Evolutionary conservation across 257 asterid species (phyloP).

Genomic region (Primulina tabacum): DNA sequence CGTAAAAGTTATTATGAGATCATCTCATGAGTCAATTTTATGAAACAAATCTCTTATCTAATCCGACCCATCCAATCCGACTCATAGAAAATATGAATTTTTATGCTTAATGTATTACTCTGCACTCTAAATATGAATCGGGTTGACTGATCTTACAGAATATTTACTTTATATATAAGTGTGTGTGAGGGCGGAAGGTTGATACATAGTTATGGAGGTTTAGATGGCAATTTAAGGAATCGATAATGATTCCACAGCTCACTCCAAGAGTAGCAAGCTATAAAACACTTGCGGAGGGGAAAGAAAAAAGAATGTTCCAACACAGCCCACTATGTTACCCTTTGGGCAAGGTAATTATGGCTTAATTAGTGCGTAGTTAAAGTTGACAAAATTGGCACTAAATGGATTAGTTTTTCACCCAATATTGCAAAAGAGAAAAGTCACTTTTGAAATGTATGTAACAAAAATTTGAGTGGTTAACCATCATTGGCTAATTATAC

Average conservation of each 20-base stretch:
- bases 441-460: constrained; percentile 20
- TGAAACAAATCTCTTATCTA: too few relatives aligned
- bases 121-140: too few relatives aligned
- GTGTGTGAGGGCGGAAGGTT: background rate
- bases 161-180: too few relatives aligned
- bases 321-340: constrained; percentile 28
- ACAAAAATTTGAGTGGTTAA: constrained; percentile 5
- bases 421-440: constrained; percentile 29
- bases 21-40: too few relatives aligned
- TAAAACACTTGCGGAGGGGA: constrained; percentile 19
- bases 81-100: too few relatives aligned
- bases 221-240: constrained; percentile 15
- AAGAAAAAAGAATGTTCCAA: constrained; percentile 32
- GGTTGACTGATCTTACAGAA: too few relatives aligned
- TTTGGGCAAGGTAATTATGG: constrained; percentile 41
- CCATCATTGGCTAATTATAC: constrained; percentile 35
- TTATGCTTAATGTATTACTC: too few relatives aligned
- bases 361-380: constrained; percentile 16
- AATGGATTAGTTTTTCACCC: constrained; percentile 27
- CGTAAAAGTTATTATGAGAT: too few relatives aligned
- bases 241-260: constrained; percentile 23
- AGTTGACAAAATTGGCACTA: constrained; percentile 14
- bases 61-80: too few relatives aligned
- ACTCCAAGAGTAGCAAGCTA: background rate
- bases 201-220: background rate